A percentile compares a stretch with the other conserved stretches of the same genome.
phyloP scores from a whole-genome alignment of 2,329 filamentous ascomycete species.

The Cytospora mali region DNA sequence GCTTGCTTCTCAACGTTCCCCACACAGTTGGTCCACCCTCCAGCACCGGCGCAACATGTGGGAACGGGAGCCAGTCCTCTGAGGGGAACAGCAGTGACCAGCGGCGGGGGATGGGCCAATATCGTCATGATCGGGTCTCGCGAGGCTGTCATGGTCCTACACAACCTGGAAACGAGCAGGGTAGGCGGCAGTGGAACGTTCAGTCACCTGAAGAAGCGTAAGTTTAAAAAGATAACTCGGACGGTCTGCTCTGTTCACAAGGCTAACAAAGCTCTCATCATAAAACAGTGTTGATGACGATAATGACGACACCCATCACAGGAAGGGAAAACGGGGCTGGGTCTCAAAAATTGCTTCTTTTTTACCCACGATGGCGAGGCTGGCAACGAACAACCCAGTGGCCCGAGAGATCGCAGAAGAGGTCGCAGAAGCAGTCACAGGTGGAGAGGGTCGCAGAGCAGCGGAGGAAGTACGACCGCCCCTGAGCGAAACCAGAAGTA shows the following conservation, averaged over 20 bases:
- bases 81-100: neutral
- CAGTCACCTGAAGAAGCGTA: neutral
- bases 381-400: slow-evolving; percentile 13
- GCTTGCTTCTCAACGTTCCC: slow-evolving; percentile 1
- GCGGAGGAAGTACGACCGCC: neutral
- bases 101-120: neutral
- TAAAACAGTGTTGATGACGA: neutral
- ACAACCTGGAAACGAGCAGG: neutral
- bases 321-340: neutral
- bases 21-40: slow-evolving; percentile 3
- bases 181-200: neutral
- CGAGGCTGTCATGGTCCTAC: neutral
- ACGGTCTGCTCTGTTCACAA: neutral
- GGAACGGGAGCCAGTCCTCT: slow-evolving; percentile 22
- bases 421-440: slow-evolving; percentile 3
- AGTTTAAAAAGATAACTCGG: neutral
- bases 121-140: neutral
- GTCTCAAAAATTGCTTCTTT: slow-evolving; percentile 8
- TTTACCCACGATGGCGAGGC: slow-evolving; percentile 14
- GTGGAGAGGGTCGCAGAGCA: neutral
- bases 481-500: neutral
- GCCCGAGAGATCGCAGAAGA: slow-evolving; percentile 12
- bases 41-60: slow-evolving; percentile 23
- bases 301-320: neutral
- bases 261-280: neutral